Evolutionary conservation across 176 grass and related monocot genomes (phyloP).

Genomic region (Ensete ventricosum): DNA sequence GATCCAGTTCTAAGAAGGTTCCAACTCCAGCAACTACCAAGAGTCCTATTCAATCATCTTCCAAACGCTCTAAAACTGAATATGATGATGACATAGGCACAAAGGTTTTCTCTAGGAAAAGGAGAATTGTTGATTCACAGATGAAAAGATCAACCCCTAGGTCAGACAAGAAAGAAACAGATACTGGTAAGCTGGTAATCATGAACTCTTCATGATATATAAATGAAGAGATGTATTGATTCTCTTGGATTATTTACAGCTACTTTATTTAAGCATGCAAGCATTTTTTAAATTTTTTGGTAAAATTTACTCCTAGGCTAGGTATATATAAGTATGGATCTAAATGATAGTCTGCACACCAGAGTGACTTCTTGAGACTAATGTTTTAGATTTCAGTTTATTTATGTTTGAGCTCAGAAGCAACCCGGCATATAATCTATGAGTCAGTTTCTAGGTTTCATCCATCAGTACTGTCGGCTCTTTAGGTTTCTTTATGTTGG

Average conservation of each 20-base stretch:
- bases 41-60: conserved; percentile 30
- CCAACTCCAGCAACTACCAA: conserved; percentile 38
- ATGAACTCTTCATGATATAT: background rate
- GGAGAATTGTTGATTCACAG: conserved; percentile 21
- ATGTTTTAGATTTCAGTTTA: background rate
- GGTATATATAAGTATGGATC: too few species aligned
- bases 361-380: background rate
- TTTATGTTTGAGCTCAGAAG: background rate
- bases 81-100: conserved; percentile 30
- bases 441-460: background rate
- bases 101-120: conserved; percentile 94
- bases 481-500: background rate
- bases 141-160: conserved; percentile 27
- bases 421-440: background rate
- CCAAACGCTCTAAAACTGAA: conserved; percentile 42
- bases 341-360: too few species aligned
- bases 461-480: background rate
- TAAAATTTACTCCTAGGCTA: too few species aligned
- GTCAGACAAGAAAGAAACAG: conserved; percentile 57
- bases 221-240: background rate
- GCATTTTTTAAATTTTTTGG: too few species aligned
- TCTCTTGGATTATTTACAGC: background rate
- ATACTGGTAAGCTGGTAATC: conserved; percentile 14
- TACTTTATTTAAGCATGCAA: background rate
- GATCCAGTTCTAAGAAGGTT: conserved; percentile 25